A percentile compares a stretch with the other conserved stretches of the same genome.
Evolutionary conservation across 257 asterid genomes (phyloP).

Genomic region (Petrea volubilis): DNA sequence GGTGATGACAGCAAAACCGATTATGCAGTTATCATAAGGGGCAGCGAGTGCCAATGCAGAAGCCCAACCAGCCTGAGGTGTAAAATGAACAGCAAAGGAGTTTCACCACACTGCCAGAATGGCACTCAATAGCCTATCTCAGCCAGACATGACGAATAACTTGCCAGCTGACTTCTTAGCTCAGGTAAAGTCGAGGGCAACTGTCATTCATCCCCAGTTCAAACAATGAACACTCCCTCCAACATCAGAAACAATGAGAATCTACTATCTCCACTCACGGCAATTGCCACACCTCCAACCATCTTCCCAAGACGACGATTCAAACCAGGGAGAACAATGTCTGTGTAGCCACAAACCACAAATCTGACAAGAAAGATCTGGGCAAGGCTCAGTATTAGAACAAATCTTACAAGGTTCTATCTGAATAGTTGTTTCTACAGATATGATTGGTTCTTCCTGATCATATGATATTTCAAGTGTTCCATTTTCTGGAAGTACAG

Average conservation of each 20-base stretch:
- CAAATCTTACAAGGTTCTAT: slow-evolving; percentile 58
- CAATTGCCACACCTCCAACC: slow-evolving; percentile 86
- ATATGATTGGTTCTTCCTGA: slow-evolving; percentile 33
- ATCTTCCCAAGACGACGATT: slow-evolving; percentile 31
- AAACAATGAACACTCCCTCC: not conserved
- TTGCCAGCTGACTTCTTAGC: not conserved
- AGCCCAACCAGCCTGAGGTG: not conserved
- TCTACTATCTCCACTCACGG: slow-evolving; percentile 57
- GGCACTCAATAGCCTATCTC: not conserved
- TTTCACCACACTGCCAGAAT: not conserved
- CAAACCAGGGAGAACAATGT: slow-evolving; percentile 79
- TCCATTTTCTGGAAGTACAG: slow-evolving; percentile 33
- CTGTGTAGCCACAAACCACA: slow-evolving; percentile 68
- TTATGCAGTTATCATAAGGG: not conserved
- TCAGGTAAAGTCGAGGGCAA: not conserved
- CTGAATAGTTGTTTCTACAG: slow-evolving; percentile 28
- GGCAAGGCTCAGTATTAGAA: slow-evolving; percentile 44
- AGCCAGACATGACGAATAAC: too few species aligned
- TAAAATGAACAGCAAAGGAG: not conserved
- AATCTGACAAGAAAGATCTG: slow-evolving; percentile 61
- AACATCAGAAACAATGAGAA: not conserved
- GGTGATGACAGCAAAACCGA: not conserved
- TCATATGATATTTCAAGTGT: slow-evolving; percentile 18
- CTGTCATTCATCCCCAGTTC: not conserved
- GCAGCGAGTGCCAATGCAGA: not conserved